Conservation (phyloP, 306 rosid genomes). For the Rosa rugosa region DNA sequence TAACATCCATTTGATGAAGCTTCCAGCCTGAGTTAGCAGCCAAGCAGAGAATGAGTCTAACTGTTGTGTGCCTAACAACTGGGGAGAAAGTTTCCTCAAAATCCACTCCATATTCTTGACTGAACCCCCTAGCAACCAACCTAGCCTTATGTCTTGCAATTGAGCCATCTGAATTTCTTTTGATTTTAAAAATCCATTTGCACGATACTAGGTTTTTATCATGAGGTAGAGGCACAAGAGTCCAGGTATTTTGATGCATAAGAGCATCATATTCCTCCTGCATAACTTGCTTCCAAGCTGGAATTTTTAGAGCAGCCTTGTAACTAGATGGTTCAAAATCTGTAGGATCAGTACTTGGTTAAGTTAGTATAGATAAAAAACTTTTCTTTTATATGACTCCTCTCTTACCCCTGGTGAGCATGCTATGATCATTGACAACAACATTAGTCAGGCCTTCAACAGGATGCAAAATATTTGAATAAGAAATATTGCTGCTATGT, state of each 20-base stretch:
- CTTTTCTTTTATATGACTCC: neutral
- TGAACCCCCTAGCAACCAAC: too few relatives aligned
- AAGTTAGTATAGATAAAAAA: too few relatives aligned
- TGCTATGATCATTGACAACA: neutral
- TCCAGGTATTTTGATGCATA: neutral
- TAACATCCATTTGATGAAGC: too few relatives aligned
- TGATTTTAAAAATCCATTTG: too few relatives aligned
- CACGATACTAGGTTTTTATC: neutral
- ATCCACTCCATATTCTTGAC: too few relatives aligned
- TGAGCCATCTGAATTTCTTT: too few relatives aligned
- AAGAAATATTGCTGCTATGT: too few relatives aligned
- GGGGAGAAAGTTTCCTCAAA: too few relatives aligned
- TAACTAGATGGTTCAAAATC: neutral
- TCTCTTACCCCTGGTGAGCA: neutral
- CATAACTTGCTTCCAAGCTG: neutral
- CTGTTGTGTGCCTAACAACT: neutral
- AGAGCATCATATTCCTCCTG: neutral
- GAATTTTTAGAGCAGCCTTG: neutral
- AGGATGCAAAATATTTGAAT: too few relatives aligned
- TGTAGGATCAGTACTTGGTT: neutral
- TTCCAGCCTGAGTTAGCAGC: neutral
- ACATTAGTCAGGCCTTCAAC: too few relatives aligned
- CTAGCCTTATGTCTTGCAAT: too few relatives aligned
- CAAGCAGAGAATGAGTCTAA: neutral
- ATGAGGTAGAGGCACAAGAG: neutral